Evolutionary conservation across 345 rosid species (phyloP).

Genomic region (Stellera chamaejasme): DNA sequence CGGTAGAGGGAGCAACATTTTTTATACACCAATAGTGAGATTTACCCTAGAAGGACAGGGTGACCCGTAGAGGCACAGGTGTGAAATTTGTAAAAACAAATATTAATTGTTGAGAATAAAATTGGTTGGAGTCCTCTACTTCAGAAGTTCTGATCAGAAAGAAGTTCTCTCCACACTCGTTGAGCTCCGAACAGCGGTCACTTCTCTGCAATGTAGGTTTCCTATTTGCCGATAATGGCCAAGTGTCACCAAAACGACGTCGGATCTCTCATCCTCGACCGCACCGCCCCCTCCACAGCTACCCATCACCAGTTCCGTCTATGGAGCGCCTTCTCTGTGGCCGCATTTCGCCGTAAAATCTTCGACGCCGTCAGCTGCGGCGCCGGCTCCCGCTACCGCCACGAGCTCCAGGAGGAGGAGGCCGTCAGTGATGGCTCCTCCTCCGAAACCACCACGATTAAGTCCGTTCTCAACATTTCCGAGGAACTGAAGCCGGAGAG

Average conservation of each 20-base stretch:
- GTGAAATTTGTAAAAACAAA: not conserved
- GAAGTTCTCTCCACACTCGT: conserved; percentile 4
- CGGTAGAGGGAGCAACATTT: too few species aligned
- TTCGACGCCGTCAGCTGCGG: conserved; percentile 78
- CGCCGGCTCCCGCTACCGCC: conserved; percentile 48
- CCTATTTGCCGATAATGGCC: conserved; percentile 35
- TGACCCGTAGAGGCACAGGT: too few species aligned
- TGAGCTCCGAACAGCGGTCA: not conserved
- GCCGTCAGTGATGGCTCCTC: conserved; percentile 25
- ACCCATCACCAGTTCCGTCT: conserved; percentile 34
- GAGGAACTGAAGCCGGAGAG: conserved; percentile 11
- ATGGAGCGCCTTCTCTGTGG: conserved; percentile 54
- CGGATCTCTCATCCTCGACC: conserved; percentile 63
- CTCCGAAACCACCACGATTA: conserved; percentile 20
- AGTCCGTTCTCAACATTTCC: conserved; percentile 19
- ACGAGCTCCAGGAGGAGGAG: conserved; percentile 24
- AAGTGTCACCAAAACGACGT: conserved; percentile 61
- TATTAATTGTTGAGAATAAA: not conserved
- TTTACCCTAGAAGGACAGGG: too few species aligned
- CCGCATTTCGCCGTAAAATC: conserved; percentile 63
- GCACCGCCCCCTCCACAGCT: conserved; percentile 26
- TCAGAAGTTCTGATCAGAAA: not conserved
- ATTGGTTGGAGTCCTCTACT: not conserved
- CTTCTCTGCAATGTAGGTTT: conserved; percentile 6
- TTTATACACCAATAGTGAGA: too few species aligned